These are phyloP conservation scores for Talinum fruticosum DNA, from an alignment of 148 eudicot genomes.

Conservation along the genomic window DNA sequence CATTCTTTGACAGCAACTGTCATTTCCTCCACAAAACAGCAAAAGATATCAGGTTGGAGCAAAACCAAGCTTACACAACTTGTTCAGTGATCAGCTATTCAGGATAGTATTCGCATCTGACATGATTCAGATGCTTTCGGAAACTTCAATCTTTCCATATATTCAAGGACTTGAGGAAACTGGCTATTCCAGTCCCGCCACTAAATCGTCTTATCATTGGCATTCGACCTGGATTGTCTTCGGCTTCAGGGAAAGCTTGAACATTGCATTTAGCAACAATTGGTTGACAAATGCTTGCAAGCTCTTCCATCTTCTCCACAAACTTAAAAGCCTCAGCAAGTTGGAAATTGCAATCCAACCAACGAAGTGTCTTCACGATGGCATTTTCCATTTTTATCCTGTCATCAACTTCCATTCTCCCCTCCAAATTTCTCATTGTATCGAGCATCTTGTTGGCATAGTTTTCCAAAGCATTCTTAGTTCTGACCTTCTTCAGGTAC, in stretches of 20 bases:
- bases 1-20: too few relatives aligned
- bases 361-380: not conserved
- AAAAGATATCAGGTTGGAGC: too few relatives aligned
- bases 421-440: not conserved
- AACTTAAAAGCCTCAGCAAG: not conserved
- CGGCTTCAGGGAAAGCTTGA: too few relatives aligned
- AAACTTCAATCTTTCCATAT: not conserved
- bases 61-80: too few relatives aligned
- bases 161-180: not conserved
- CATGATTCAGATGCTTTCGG: not conserved
- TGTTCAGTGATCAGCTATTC: too few relatives aligned
- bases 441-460: not conserved
- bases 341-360: not conserved
- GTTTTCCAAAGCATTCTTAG: conserved; percentile 10
- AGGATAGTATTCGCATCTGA: too few relatives aligned
- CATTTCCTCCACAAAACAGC: too few relatives aligned
- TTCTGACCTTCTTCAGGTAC: not conserved
- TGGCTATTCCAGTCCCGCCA: not conserved
- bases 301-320: not conserved
- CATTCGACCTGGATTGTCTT: too few relatives aligned
- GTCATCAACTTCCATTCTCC: not conserved
- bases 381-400: not conserved
- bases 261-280: not conserved
- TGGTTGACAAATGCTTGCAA: not conserved
- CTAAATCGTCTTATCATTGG: not conserved